These are phyloP conservation scores for Anastatica hierochuntica DNA, from an alignment of 345 rosid genomes.

Conservation along the genomic window DNA sequence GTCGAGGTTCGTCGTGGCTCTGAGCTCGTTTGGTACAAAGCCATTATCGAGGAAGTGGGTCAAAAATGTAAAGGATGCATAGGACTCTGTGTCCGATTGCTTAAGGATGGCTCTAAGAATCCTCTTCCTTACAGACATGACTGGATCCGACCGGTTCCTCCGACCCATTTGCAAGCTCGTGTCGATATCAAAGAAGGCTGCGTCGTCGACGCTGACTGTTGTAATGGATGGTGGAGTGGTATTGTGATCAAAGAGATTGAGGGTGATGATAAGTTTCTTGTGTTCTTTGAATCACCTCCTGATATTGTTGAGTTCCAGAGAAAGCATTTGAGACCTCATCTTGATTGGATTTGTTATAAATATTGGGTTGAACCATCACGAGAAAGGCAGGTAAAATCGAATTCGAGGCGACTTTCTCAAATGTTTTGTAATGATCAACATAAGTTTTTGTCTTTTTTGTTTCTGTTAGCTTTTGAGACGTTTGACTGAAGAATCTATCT, in stretches of 20 bases:
- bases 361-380: constrained; percentile 32
- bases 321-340: constrained; percentile 36
- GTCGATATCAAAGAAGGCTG: constrained; percentile 17
- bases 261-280: constrained; percentile 16
- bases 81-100: too few species aligned
- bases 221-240: constrained; percentile 50
- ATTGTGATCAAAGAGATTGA: constrained; percentile 33
- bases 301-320: constrained; percentile 32
- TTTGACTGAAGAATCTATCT: neutral
- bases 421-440: neutral
- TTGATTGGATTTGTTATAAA: constrained; percentile 32
- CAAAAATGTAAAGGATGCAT: too few species aligned
- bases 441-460: too few species aligned
- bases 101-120: too few species aligned
- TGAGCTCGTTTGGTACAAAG: too few species aligned
- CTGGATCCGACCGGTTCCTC: constrained; percentile 39
- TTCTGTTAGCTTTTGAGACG: neutral
- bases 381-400: constrained; percentile 18
- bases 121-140: too few species aligned
- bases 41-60: too few species aligned
- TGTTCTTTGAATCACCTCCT: constrained; percentile 39
- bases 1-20: too few species aligned
- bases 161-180: neutral
- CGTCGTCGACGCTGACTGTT: constrained; percentile 29
- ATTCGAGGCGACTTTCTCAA: too few species aligned